Evolutionary conservation across 352 stramenopile genomes (phyloP).

Genomic region (Globisporangium paroecandrum): DNA sequence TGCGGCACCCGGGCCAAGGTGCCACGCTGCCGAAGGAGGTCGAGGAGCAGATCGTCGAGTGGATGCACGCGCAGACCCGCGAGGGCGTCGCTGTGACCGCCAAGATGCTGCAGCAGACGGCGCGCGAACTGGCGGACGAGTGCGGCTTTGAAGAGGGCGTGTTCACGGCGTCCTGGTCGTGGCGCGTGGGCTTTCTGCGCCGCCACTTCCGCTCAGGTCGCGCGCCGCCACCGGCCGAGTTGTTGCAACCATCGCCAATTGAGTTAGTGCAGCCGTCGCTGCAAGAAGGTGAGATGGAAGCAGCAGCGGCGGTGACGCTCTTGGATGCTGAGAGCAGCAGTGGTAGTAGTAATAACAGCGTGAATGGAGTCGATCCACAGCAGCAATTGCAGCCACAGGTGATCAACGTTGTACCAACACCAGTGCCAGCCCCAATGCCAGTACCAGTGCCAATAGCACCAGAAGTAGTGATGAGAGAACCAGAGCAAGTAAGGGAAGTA

Average conservation of each 20-base stretch:
- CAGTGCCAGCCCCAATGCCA: background rate
- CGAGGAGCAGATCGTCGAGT: constrained; percentile 16
- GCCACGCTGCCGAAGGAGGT: constrained; percentile 9
- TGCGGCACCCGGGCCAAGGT: constrained; percentile 5
- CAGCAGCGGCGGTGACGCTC: background rate
- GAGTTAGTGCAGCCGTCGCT: background rate
- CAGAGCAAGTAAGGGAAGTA: background rate
- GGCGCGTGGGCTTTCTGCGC: constrained; percentile 5
- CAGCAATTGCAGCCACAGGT: background rate
- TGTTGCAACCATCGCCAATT: background rate
- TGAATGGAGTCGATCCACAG: background rate
- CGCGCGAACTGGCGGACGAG: background rate
- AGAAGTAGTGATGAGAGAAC: background rate
- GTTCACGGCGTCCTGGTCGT: constrained; percentile 15
- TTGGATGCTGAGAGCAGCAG: background rate
- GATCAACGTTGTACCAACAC: background rate
- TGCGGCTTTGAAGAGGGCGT: constrained; percentile 10
- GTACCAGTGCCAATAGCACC: background rate
- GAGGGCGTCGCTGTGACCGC: constrained; percentile 9
- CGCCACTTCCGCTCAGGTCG: constrained; percentile 7
- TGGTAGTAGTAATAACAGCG: background rate
- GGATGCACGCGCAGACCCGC: constrained; percentile 13
- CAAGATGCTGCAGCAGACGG: constrained; percentile 14
- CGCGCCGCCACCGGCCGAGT: background rate
- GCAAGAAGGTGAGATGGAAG: background rate